A percentile compares a stretch with the other conserved stretches of the same genome.
Evolutionary conservation across 805 yeast genomes (phyloP).

Genomic region (Cyberlindnera xylosilytica): DNA sequence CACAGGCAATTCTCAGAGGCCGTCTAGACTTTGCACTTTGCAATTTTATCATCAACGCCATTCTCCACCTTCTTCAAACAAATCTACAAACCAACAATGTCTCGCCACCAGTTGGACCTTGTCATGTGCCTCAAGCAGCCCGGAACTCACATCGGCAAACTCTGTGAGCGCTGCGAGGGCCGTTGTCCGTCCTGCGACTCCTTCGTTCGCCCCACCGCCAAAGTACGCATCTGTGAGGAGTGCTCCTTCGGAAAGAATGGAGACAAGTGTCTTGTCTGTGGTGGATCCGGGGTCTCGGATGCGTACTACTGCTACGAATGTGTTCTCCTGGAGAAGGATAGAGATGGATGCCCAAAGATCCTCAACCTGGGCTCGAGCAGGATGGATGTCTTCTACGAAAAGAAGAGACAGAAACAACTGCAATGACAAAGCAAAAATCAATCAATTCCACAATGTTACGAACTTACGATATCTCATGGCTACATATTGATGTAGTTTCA

Average conservation of each 20-base stretch:
- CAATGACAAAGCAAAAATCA: too few species aligned
- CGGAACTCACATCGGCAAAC: constrained; percentile 64
- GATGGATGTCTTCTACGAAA: constrained; percentile 62
- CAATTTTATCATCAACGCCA: too few species aligned
- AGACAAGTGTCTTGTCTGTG: constrained; percentile 77
- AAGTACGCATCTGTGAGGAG: constrained; percentile 76
- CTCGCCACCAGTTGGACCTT: constrained; percentile 85
- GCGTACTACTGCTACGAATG: constrained; percentile 89
- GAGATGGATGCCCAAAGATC: constrained; percentile 92
- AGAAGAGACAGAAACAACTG: constrained; percentile 36
- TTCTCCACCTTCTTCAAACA: too few species aligned
- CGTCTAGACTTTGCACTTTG: too few species aligned
- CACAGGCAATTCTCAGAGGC: too few species aligned
- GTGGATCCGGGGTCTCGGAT: constrained; percentile 56
- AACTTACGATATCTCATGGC: background rate
- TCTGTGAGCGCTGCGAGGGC: constrained; percentile 89
- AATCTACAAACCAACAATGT: constrained; percentile 44
- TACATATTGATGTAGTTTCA: background rate
- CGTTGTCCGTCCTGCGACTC: constrained; percentile 90
- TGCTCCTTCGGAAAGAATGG: constrained; percentile 72
- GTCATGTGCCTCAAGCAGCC: constrained; percentile 83
- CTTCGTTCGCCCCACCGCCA: constrained; percentile 63
- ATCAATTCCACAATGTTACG: background rate
- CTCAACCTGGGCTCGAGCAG: constrained; percentile 76
- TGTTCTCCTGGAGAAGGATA: constrained; percentile 68